Conservation (phyloP, 1,139 yeast genomes). For the Yamadazyma triangularis region DNA sequence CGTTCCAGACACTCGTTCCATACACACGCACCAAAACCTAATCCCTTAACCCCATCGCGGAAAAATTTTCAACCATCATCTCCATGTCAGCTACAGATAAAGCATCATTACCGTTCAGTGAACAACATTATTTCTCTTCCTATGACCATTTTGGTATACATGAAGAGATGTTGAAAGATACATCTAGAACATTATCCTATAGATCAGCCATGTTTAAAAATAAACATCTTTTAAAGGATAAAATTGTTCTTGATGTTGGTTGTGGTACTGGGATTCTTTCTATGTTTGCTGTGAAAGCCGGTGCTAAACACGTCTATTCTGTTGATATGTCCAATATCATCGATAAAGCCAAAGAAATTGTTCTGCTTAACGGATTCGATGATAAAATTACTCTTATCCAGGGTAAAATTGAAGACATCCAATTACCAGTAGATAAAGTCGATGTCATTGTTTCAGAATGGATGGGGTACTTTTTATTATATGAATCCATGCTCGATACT, state of each 20-base stretch:
- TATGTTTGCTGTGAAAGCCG: conserved; percentile 96
- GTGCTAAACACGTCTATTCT: conserved; percentile 95
- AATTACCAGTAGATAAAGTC: conserved; percentile 70
- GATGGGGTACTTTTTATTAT: conserved; percentile 98
- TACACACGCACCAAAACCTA: too few species aligned
- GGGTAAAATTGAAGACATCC: conserved; percentile 94
- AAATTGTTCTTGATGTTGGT: conserved; percentile 96
- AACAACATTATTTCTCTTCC: conserved; percentile 90
- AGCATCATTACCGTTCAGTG: conserved; percentile 53
- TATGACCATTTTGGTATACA: conserved; percentile 98
- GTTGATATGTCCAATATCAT: conserved; percentile 97
- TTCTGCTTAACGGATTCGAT: conserved; percentile 75
- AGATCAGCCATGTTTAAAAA: conserved; percentile 91
- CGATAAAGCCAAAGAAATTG: conserved; percentile 87
- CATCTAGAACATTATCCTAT: conserved; percentile 87
- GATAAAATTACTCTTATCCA: conserved; percentile 86
- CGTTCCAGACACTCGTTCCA: too few species aligned
- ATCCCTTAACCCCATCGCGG: too few species aligned
- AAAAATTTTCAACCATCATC: neutral
- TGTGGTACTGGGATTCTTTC: conserved; percentile 97
- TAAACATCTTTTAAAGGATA: conserved; percentile 84
- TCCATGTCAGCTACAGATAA: conserved; percentile 54
- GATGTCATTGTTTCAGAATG: conserved; percentile 97
- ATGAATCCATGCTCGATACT: conserved; percentile 97
- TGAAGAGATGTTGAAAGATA: conserved; percentile 97